Evolutionary conservation across 768 basidiomycete species (phyloP).

Genomic region (Collybia nuda): DNA sequence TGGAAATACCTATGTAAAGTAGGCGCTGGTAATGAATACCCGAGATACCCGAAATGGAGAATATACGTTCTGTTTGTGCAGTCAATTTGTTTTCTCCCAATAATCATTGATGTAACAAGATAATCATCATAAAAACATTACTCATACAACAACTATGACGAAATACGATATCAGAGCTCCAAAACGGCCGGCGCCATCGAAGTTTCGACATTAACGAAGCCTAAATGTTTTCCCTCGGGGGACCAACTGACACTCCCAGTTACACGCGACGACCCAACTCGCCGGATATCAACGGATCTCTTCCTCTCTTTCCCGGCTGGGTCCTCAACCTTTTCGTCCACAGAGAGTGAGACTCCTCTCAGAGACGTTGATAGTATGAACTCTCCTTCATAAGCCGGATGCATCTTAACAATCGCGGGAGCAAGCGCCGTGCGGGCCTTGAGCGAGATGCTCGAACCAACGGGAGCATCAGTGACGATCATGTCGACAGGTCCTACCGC

Average conservation of each 20-base stretch:
- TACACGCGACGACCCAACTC: too few species aligned
- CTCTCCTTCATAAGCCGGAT: constrained; percentile 17
- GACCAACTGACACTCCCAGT: constrained; percentile 11
- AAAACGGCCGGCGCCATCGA: constrained; percentile 11
- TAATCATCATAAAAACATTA: too few species aligned
- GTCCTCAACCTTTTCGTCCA: constrained; percentile 10
- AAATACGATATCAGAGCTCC: constrained; percentile 2
- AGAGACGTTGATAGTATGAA: constrained; percentile 12
- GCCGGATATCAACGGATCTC: constrained; percentile 5
- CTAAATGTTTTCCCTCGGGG: not conserved
- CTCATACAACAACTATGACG: too few species aligned
- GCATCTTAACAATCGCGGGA: constrained; percentile 11
- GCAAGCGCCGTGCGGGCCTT: constrained; percentile 15
- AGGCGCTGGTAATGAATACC: too few species aligned
- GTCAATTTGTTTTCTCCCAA: too few species aligned
- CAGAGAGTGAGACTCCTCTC: not conserved
- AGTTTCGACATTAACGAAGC: constrained; percentile 9
- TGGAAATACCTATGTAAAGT: too few species aligned
- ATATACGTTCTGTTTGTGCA: too few species aligned
- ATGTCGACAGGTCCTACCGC: constrained; percentile 9
- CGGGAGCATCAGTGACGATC: constrained; percentile 12
- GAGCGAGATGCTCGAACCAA: constrained; percentile 13
- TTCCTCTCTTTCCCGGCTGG: constrained; percentile 16
- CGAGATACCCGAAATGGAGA: too few species aligned
- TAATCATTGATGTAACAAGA: too few species aligned